A percentile compares a stretch with the other conserved stretches of the same genome.
phyloP scores from a whole-genome alignment of 2,329 filamentous ascomycete species.

The Trichoderma afroharzianum region DNA sequence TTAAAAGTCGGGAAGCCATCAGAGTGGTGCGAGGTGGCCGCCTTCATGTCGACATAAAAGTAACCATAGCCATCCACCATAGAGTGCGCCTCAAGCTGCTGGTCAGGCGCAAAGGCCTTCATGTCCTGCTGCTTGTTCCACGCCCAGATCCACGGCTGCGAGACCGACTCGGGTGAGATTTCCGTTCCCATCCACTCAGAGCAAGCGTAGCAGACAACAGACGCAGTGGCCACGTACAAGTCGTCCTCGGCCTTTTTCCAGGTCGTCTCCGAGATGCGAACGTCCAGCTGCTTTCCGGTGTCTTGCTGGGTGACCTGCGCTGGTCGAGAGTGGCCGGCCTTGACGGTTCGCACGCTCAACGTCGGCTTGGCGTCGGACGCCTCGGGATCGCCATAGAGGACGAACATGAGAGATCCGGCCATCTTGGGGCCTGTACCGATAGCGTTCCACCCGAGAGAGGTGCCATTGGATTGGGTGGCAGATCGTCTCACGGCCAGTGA shows the following conservation, averaged over 20 bases:
- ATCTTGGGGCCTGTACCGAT: constrained; percentile 21
- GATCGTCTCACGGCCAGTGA: constrained; percentile 16
- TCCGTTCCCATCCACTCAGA: constrained; percentile 21
- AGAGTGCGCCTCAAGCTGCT: constrained; percentile 19
- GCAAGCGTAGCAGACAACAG: constrained; percentile 26
- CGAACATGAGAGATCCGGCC: constrained; percentile 23
- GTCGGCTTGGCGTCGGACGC: neutral
- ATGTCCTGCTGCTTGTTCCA: constrained; percentile 25
- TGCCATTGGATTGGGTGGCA: neutral
- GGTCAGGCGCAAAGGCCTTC: constrained; percentile 18
- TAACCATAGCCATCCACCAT: constrained; percentile 17
- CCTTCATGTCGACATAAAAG: constrained; percentile 23
- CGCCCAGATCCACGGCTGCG: constrained; percentile 28
- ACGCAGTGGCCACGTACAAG: constrained; percentile 18
- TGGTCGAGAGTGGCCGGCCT: constrained; percentile 15
- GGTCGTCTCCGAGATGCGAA: constrained; percentile 17
- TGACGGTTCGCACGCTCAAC: constrained; percentile 20
- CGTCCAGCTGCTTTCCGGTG: constrained; percentile 3
- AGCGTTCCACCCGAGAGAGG: constrained; percentile 20
- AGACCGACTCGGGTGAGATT: constrained; percentile 20
- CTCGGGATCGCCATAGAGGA: constrained; percentile 23
- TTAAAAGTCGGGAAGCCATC: constrained; percentile 15
- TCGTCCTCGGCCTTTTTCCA: constrained; percentile 9
- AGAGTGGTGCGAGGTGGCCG: constrained; percentile 17
- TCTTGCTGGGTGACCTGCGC: neutral